Percentiles rank a stretch among this genome's conserved stretches.
Evolutionary conservation across 352 stramenopile genomes (phyloP).

Genomic region (Peronospora tabacina): DNA sequence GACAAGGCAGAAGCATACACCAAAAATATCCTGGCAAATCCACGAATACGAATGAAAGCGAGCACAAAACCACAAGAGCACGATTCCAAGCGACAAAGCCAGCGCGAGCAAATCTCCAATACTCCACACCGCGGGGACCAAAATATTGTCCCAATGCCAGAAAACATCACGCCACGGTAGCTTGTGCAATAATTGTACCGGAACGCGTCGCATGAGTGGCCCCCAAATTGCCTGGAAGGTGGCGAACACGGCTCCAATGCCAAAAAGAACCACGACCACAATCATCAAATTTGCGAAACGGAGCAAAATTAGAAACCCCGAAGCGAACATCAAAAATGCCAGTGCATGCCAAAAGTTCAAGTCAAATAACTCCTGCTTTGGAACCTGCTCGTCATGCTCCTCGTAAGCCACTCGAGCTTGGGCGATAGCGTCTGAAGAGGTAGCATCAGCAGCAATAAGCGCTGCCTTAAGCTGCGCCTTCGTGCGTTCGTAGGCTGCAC

Average conservation of each 20-base stretch:
- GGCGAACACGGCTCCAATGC: slow-evolving; percentile 46
- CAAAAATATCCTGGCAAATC: slow-evolving; percentile 91
- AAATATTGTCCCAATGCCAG: slow-evolving; percentile 33
- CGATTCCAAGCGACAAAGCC: slow-evolving; percentile 40
- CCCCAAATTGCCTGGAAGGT: slow-evolving; percentile 53
- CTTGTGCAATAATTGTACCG: slow-evolving; percentile 23
- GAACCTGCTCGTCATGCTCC: slow-evolving; percentile 43
- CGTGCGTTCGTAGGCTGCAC: slow-evolving; percentile 52
- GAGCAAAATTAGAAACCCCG: slow-evolving; percentile 83
- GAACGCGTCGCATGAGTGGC: slow-evolving; percentile 41
- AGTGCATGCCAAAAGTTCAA: slow-evolving; percentile 83
- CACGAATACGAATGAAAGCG: slow-evolving; percentile 80
- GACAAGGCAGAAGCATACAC: slow-evolving; percentile 89
- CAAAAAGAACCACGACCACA: slow-evolving; percentile 66
- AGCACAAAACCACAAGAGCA: slow-evolving; percentile 63
- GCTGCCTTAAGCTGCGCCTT: slow-evolving; percentile 49
- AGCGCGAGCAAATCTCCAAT: slow-evolving; percentile 84
- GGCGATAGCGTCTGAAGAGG: slow-evolving; percentile 42
- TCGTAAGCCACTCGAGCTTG: slow-evolving; percentile 46
- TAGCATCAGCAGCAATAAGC: slow-evolving; percentile 38
- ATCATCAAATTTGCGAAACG: slow-evolving; percentile 85
- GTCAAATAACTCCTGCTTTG: slow-evolving; percentile 76
- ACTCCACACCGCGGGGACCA: slow-evolving; percentile 59
- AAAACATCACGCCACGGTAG: slow-evolving; percentile 41
- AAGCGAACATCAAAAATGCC: slow-evolving; percentile 87